Evolutionary conservation across 2,329 filamentous ascomycete species (phyloP).

Genomic region (Aspergillus fischeri): DNA sequence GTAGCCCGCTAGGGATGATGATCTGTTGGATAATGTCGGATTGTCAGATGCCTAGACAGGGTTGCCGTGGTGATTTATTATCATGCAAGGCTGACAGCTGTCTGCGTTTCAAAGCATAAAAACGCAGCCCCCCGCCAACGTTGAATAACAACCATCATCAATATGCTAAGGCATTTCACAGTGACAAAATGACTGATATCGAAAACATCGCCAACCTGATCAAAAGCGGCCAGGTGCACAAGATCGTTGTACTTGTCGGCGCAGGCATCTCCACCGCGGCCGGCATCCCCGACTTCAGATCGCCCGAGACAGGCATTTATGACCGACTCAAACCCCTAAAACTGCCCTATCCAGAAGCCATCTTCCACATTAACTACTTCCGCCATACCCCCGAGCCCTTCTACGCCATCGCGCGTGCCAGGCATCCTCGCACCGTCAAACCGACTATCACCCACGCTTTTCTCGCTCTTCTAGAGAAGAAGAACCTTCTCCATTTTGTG

Average conservation of each 20-base stretch:
- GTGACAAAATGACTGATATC: constrained; percentile 4
- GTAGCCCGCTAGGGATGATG: no score
- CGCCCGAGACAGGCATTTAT: constrained; percentile 80
- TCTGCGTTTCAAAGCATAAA: background rate
- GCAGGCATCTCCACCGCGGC: constrained; percentile 63
- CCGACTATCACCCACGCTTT: constrained; percentile 83
- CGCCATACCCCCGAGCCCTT: constrained; percentile 72
- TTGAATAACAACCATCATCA: background rate
- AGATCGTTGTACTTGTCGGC: constrained; percentile 47
- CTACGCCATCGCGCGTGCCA: constrained; percentile 77
- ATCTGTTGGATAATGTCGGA: background rate
- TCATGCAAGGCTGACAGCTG: background rate
- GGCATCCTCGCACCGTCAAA: constrained; percentile 78
- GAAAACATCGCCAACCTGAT: constrained; percentile 12
- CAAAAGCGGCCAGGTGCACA: constrained; percentile 11
- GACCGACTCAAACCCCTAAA: constrained; percentile 75
- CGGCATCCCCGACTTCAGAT: constrained; percentile 79
- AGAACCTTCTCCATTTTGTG: constrained; percentile 69
- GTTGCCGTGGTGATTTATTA: no score
- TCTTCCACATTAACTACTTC: constrained; percentile 85
- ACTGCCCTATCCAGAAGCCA: constrained; percentile 76
- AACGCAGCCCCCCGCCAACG: background rate
- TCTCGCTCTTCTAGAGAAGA: constrained; percentile 68
- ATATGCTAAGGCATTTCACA: no score
- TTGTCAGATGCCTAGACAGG: background rate